A percentile compares a stretch with the other conserved stretches of the same genome.
Conservation (phyloP, 495 filamentous ascomycete genomes). For the Achaetomiella virescens region DNA sequence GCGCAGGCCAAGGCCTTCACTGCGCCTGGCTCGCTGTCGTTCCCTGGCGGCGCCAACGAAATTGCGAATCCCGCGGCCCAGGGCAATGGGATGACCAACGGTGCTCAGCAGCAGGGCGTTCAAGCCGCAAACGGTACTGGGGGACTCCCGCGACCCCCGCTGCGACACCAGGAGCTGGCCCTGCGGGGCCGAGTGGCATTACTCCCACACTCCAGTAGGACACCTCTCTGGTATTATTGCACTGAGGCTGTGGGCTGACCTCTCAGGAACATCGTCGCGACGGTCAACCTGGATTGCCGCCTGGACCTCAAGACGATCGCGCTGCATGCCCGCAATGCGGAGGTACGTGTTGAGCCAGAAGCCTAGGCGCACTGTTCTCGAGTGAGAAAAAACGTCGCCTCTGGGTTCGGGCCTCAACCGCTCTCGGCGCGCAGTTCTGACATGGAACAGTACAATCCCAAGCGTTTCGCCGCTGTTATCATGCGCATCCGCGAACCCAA, state of each 20-base stretch:
- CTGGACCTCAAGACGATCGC: conserved; percentile 99
- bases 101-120: conserved; percentile 53
- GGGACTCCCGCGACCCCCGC: conserved; percentile 91
- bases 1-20: conserved; percentile 89
- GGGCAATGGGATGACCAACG: conserved; percentile 47
- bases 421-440: conserved; percentile 38
- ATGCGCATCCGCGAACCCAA: conserved; percentile 99
- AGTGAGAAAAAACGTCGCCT: conserved; percentile 2
- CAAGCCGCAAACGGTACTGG: conserved; percentile 60
- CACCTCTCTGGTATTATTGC: conserved; percentile 44
- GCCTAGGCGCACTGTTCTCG: conserved; percentile 12
- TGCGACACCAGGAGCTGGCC: conserved; percentile 78
- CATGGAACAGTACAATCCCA: conserved; percentile 33
- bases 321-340: conserved; percentile 94
- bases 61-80: conserved; percentile 61
- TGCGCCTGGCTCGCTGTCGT: conserved; percentile 80
- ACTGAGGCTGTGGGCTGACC: conserved; percentile 50
- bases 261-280: conserved; percentile 97
- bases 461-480: conserved; percentile 99
- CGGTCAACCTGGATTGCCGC: conserved; percentile 97
- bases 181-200: conserved; percentile 73
- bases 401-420: conserved; percentile 35
- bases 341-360: conserved; percentile 37
- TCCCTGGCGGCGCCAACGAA: conserved; percentile 75
- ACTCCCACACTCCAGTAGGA: conserved; percentile 95